phyloP scores from a whole-genome alignment of 2,329 filamentous ascomycete species.

The Exserohilum turcica region DNA sequence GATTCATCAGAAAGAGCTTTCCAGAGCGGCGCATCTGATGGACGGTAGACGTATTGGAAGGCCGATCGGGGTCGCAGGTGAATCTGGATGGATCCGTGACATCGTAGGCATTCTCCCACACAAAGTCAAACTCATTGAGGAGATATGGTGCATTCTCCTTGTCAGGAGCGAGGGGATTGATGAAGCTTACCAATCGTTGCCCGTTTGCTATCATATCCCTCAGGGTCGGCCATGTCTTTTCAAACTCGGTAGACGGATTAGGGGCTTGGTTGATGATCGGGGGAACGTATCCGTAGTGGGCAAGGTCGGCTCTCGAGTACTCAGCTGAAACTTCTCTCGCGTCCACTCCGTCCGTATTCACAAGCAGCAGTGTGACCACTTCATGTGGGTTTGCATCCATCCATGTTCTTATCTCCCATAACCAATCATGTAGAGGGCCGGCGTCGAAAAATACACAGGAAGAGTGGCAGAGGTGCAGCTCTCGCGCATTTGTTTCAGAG shows the following conservation, averaged over 20 bases:
- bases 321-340: conserved; percentile 59
- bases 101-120: conserved; percentile 75
- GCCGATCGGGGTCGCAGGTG: conserved; percentile 72
- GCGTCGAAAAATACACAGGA: conserved; percentile 70
- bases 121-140: conserved; percentile 64
- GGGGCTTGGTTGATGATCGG: conserved; percentile 58
- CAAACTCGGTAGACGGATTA: conserved; percentile 54
- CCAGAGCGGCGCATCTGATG: conserved; percentile 56
- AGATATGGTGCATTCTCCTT: conserved; percentile 59
- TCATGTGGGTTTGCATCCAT: conserved; percentile 70
- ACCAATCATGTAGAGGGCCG: conserved; percentile 67
- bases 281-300: conserved; percentile 41
- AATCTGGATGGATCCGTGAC: conserved; percentile 66
- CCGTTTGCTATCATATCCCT: conserved; percentile 66
- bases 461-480: conserved; percentile 71
- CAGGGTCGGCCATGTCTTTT: conserved; percentile 70
- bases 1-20: conserved; percentile 74
- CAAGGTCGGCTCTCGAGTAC: conserved; percentile 56
- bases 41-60: conserved; percentile 54
- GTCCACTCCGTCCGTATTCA: conserved; percentile 66
- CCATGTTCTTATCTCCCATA: conserved; percentile 67
- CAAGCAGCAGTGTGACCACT: conserved; percentile 72
- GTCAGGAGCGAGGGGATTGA: conserved; percentile 56
- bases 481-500: conserved; percentile 25
- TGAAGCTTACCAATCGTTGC: conserved; percentile 69